Base-by-base conservation (phyloP, 140 eudicot species). In the Stevia rebaudiana region DNA sequence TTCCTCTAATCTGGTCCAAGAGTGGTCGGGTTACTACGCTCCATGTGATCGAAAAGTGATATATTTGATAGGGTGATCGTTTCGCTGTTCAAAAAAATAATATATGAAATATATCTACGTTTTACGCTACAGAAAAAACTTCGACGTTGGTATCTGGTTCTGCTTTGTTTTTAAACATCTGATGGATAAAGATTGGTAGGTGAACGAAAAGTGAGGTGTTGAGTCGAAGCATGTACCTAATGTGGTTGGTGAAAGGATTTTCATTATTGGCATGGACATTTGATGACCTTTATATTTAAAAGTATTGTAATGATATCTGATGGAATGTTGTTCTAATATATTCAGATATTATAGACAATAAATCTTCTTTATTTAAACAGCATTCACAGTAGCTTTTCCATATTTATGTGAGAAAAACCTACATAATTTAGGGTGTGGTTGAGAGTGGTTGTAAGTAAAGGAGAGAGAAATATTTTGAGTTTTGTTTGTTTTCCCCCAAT, bases 181-280 rank as follows among this genome's bases (percentile, higher is more conserved):
- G 1, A 49, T 56, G 28, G 57, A 67, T 49, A 67, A 48, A 74
- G 69, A 25, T 58, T 39, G 50, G 74, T 74, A 28, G 79, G 75
- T 74, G 60, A 67, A 74, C 15, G 64, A 58, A 67, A 72, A 30
- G 56, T 43, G 24, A 54, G 4, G 33, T 44, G 61, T 64, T 35
- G 30, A 65, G 73, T 13, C 40, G 63, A 67, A 74, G 63, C 61
- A 49, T 74, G 73, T 22, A 54, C 69, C 69, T 19, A 57, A 58
- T 66, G 17, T 41, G 66, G 57, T 68, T 74, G 74, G 69, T 74
- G 57, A 65, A 51, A 11, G 17, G 25, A 46, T 47, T 19, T 9
- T 28, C 63, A 67, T 74, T 3, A 67, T 67, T 50, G 73, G 43
- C 50, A 49, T 23, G 64, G 74, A 19, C 64, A 57, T 59, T 67